phyloP scores from a whole-genome alignment of 768 basidiomycete species.

The Pisolithus sp. region DNA sequence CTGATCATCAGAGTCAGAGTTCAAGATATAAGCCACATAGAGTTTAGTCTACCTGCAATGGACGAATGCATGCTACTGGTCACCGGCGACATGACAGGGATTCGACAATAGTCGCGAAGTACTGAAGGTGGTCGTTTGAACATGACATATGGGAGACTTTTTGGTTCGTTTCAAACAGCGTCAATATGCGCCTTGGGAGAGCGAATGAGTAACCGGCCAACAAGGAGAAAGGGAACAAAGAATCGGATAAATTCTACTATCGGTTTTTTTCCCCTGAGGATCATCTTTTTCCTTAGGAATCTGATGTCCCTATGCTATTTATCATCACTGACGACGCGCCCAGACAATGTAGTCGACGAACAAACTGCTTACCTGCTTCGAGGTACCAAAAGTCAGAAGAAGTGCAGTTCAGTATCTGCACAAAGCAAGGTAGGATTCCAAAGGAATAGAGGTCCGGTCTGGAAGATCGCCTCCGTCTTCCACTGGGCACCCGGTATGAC shows the following conservation, averaged over 20 bases:
- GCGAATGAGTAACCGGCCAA: neutral
- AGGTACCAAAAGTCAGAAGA: constrained; percentile 63
- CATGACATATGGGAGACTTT: constrained; percentile 59
- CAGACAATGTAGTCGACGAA: neutral
- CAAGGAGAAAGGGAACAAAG: constrained; percentile 15
- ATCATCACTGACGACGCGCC: constrained; percentile 28
- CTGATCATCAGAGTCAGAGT: constrained; percentile 70
- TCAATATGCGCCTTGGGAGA: constrained; percentile 50
- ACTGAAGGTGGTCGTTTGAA: constrained; percentile 43
- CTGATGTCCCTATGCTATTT: constrained; percentile 45
- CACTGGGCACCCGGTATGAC: constrained; percentile 48
- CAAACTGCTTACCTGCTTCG: constrained; percentile 61
- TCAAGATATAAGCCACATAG: constrained; percentile 60
- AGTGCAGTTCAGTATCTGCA: constrained; percentile 58
- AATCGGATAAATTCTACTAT: constrained; percentile 50
- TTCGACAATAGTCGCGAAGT: constrained; percentile 59
- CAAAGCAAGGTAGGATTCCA: constrained; percentile 66
- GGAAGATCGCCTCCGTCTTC: constrained; percentile 33
- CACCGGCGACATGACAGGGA: constrained; percentile 8
- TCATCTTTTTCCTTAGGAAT: constrained; percentile 40
- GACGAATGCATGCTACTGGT: too few relatives aligned
- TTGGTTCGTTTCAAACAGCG: constrained; percentile 29
- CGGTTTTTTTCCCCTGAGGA: constrained; percentile 43
- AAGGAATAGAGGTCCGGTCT: constrained; percentile 63
- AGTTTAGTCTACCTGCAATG: too few relatives aligned